phyloP scores from a whole-genome alignment of 2,329 filamentous ascomycete species.

The Hypomyces rosellus region DNA sequence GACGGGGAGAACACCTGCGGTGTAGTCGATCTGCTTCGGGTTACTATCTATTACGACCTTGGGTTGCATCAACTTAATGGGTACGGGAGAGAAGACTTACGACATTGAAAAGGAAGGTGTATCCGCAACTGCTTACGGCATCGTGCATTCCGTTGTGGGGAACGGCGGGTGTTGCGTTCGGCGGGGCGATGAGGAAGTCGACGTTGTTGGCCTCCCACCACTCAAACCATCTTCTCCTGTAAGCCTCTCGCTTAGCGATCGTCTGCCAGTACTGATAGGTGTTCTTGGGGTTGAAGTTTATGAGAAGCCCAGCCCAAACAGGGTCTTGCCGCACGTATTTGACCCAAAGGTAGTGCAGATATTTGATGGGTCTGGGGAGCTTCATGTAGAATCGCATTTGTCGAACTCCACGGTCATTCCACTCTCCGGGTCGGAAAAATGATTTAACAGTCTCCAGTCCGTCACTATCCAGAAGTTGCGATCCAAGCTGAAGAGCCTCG shows the following conservation, averaged over 20 bases:
- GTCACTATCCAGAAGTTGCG: constrained; percentile 76
- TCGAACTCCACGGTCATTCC: constrained; percentile 68
- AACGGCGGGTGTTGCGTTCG: constrained; percentile 83
- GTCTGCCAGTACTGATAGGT: constrained; percentile 78
- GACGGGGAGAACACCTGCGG: constrained; percentile 74
- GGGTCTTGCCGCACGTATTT: constrained; percentile 71
- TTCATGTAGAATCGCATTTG: constrained; percentile 70
- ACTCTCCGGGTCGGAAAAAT: constrained; percentile 70
- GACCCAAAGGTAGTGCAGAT: constrained; percentile 85
- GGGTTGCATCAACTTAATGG: too few species aligned
- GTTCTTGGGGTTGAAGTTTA: constrained; percentile 65
- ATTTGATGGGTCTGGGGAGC: constrained; percentile 68
- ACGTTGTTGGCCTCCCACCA: constrained; percentile 73
- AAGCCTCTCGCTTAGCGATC: constrained; percentile 68
- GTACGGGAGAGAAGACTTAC: constrained; percentile 37
- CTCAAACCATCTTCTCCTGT: constrained; percentile 70
- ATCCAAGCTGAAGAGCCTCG: constrained; percentile 68
- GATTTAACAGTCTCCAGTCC: constrained; percentile 74
- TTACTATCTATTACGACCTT: background rate
- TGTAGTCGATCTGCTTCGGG: constrained; percentile 68
- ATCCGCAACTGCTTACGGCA: constrained; percentile 79
- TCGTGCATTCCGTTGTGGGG: constrained; percentile 83
- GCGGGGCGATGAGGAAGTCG: constrained; percentile 77
- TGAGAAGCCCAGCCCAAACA: constrained; percentile 72
- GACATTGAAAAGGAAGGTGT: constrained; percentile 90